phyloP scores from a whole-genome alignment of 192 early-diverging fungal genomes.

The Piromyces finnis region DNA sequence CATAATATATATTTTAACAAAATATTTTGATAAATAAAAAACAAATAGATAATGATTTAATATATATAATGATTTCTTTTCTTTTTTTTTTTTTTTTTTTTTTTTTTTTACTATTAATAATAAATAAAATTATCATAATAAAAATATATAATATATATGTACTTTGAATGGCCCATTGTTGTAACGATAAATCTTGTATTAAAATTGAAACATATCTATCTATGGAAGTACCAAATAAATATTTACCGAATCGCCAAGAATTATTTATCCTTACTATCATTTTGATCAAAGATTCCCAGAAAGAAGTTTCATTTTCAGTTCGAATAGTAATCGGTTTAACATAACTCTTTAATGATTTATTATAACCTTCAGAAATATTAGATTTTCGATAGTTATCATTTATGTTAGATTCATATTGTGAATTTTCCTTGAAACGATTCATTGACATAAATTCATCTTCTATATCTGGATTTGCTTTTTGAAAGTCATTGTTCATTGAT shows the following conservation, averaged over 20 bases:
- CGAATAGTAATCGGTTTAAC: background rate
- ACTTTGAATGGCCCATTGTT: background rate
- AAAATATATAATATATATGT: background rate
- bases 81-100: too few relatives aligned
- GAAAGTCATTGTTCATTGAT: too few relatives aligned
- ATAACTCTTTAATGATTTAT: background rate
- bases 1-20: too few relatives aligned
- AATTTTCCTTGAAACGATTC: too few relatives aligned
- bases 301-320: background rate
- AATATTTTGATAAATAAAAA: background rate
- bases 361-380: background rate
- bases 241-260: background rate
- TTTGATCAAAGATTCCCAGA: background rate
- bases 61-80: too few relatives aligned
- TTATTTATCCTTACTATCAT: background rate
- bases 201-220: background rate
- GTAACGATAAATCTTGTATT: background rate
- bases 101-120: background rate
- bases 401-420: too few relatives aligned
- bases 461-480: too few relatives aligned
- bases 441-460: too few relatives aligned
- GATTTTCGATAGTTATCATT: too few relatives aligned
- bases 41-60: too few relatives aligned
- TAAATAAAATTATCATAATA: too few relatives aligned
- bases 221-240: background rate